Base-by-base conservation (phyloP, 129 eudicot genomes). In the Erigeron canadensis region DNA sequence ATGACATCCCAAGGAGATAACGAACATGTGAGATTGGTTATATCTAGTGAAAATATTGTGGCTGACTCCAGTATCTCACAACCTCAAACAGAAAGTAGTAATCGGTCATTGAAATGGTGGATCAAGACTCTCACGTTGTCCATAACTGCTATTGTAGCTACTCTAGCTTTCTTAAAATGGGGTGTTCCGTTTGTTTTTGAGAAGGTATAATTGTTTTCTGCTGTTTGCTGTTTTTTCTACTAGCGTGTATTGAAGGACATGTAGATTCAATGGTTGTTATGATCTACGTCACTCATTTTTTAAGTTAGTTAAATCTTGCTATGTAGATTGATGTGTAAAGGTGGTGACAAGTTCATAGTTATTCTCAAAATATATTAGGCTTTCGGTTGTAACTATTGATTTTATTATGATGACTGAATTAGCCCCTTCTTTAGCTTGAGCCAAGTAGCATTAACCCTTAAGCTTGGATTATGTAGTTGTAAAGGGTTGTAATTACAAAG, bases 111-210 rank as follows among this genome's bases (percentile, higher is more conserved):
- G 57, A 71, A 68, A 70, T 89, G 96, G 96, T 93, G 96, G 96
- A 81, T 83, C 80, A 89, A 86, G 78, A 78, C 81, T 67, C 43
- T 76, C 46, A 76, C 83, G 71, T 82, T 80, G 82, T 83, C 83
- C 79, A 19, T 75, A 48, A 16, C 82, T 58, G 56, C 83, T 55
- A 58, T 84, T 28, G 59, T 80, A 66, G 50, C 76, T 67, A 63
- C 84, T 1, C 63, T 87, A 43, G 55, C 82, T 64, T 85, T 85
- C 72, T 63, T 84, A 57, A 93, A 93, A 73, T 93, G 96, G 96
- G 96, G 98, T 59, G 83, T 86, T 50, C 98, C 98, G 13, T 93
- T 93, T 87, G 62, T 87, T 69, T 88, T 93, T 43, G 87, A 89
- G 77, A 87, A 93, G 96, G 98, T 93, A 87, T 3, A 42, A 16